Percentiles rank a stretch among this genome's conserved stretches.
These are phyloP conservation scores for Petunia axillaris DNA, from an alignment of 257 asterid genomes.

Conservation along the genomic window DNA sequence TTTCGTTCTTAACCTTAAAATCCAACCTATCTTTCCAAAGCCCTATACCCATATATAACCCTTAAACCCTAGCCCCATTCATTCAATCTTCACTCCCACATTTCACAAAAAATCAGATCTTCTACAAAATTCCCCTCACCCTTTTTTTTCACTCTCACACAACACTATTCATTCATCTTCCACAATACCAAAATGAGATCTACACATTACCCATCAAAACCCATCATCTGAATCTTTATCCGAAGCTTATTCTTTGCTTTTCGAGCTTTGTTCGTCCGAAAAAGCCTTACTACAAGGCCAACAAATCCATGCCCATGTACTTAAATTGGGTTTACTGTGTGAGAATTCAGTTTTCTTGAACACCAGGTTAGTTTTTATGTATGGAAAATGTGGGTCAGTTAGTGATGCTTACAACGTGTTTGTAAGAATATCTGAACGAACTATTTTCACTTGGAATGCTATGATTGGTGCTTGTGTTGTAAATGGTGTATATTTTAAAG, in stretches of 20 bases:
- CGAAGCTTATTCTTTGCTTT: slow-evolving; percentile 56
- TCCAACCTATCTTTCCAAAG: too few species aligned
- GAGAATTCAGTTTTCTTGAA: slow-evolving; percentile 52
- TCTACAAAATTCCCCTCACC: too few species aligned
- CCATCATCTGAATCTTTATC: slow-evolving; percentile 36
- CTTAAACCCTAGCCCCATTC: too few species aligned
- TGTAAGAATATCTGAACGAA: slow-evolving; percentile 62
- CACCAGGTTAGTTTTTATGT: slow-evolving; percentile 67
- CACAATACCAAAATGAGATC: too few species aligned
- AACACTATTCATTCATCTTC: too few species aligned
- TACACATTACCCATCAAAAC: slow-evolving; percentile 21
- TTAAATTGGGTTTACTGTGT: slow-evolving; percentile 39
- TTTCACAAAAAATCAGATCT: too few species aligned
- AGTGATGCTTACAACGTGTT: slow-evolving; percentile 58
- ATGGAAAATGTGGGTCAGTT: slow-evolving; percentile 63
- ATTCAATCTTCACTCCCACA: too few species aligned
- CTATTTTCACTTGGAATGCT: slow-evolving; percentile 71
- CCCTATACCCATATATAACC: too few species aligned
- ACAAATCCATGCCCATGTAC: slow-evolving; percentile 63
- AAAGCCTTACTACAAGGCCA: slow-evolving; percentile 48
- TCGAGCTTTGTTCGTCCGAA: slow-evolving; percentile 56
- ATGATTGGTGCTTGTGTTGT: slow-evolving; percentile 71
- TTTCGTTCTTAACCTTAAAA: too few species aligned
- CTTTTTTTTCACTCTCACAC: too few species aligned
- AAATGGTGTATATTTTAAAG: slow-evolving; percentile 43